Conservation (phyloP, 768 basidiomycete species). For the Royoungia palumana region DNA sequence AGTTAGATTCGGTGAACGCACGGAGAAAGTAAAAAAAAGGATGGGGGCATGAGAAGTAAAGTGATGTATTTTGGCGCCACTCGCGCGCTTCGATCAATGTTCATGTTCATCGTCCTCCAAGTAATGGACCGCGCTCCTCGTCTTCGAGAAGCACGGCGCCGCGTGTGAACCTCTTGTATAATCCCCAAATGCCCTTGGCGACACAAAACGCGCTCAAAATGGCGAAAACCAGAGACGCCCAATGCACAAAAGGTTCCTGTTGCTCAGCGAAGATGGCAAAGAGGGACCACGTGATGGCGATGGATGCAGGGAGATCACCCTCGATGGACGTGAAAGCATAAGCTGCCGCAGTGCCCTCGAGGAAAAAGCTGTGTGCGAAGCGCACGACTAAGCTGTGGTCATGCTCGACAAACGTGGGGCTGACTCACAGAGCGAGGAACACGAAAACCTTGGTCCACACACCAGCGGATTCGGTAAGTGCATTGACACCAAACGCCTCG, state of each 20-base stretch:
- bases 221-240: conserved; percentile 82
- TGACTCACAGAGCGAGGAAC: conserved; percentile 77
- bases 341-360: conserved; percentile 86
- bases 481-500: conserved; percentile 85
- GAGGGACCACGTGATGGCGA: conserved; percentile 91
- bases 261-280: conserved; percentile 89
- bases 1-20: neutral
- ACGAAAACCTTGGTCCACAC: conserved; percentile 95
- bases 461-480: conserved; percentile 59
- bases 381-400: conserved; percentile 4
- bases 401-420: neutral
- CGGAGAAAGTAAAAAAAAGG: neutral
- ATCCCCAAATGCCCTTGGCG: conserved; percentile 65
- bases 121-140: conserved; percentile 85
- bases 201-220: conserved; percentile 85
- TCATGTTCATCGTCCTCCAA: conserved; percentile 36
- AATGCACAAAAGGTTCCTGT: conserved; percentile 73
- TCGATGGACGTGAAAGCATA: conserved; percentile 90
- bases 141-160: conserved; percentile 67
- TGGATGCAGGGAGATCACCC: conserved; percentile 89
- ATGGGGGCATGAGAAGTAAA: neutral
- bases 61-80: neutral
- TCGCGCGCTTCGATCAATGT: too few species aligned
- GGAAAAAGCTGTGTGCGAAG: conserved; percentile 64
- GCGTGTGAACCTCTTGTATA: conserved; percentile 43